A percentile compares a stretch with the other conserved stretches of the same genome.
These are phyloP conservation scores for Leccinum fibrillosum DNA, from an alignment of 768 basidiomycete genomes.

Conservation along the genomic window DNA sequence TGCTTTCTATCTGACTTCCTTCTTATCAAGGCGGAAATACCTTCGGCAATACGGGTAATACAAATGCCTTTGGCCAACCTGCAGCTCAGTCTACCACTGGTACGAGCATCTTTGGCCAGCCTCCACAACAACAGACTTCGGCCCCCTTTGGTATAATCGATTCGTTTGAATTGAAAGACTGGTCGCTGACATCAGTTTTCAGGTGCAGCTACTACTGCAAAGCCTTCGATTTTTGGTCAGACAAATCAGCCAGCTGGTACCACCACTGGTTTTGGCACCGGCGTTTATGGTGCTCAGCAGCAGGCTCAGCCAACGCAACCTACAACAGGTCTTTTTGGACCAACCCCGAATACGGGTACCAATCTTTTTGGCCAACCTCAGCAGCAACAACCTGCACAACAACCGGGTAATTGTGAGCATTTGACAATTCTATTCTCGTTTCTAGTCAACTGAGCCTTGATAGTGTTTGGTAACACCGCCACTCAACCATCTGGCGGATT, in stretches of 20 bases:
- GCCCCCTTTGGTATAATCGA: conserved; percentile 42
- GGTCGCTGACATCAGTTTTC: neutral
- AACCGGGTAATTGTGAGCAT: conserved; percentile 35
- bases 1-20: conserved; percentile 1
- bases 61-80: conserved; percentile 29
- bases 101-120: conserved; percentile 35
- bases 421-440: neutral
- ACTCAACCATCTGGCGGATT: conserved; percentile 31
- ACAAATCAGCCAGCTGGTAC: conserved; percentile 38
- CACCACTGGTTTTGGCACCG: conserved; percentile 35
- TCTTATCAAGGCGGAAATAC: conserved; percentile 15
- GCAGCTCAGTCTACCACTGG: conserved; percentile 20
- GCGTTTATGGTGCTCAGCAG: conserved; percentile 28
- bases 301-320: conserved; percentile 24
- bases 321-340: conserved; percentile 31
- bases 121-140: conserved; percentile 33
- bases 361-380: conserved; percentile 34
- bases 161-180: conserved; percentile 10
- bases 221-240: conserved; percentile 51
- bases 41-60: conserved; percentile 22
- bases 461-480: conserved; percentile 38
- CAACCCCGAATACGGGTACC: conserved; percentile 16
- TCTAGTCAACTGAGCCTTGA: conserved; percentile 8
- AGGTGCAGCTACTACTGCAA: conserved; percentile 36
- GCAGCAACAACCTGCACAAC: conserved; percentile 40